Percentiles rank a stretch among this genome's conserved stretches.
Conservation (phyloP, 202 grass and related monocot genomes). For the Digitaria exilis region DNA sequence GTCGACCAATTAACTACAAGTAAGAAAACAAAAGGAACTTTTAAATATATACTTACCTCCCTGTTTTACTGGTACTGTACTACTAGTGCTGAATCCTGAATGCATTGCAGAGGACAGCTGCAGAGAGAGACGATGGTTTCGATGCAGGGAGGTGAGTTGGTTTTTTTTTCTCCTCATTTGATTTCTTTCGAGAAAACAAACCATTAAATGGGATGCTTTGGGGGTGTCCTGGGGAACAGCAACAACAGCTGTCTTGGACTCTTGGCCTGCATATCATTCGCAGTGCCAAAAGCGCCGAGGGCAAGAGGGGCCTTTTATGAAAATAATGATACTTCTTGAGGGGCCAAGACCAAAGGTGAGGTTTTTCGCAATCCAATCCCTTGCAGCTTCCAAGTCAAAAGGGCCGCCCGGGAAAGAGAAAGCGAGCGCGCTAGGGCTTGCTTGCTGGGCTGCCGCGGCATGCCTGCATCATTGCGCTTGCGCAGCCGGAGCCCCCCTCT, state of each 20-base stretch:
- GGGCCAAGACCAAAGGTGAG: constrained; percentile 22
- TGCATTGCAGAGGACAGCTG: constrained; percentile 16
- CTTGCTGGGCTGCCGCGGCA: constrained; percentile 20
- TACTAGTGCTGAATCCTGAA: background rate
- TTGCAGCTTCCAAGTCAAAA: constrained; percentile 53
- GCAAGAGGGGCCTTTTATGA: background rate
- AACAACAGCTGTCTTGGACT: constrained; percentile 51
- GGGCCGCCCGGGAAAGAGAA: constrained; percentile 16
- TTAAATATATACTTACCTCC: background rate
- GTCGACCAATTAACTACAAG: background rate
- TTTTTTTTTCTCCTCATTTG: constrained; percentile 33
- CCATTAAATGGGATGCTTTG: constrained; percentile 22
- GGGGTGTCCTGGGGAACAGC: constrained; percentile 59
- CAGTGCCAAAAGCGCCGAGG: constrained; percentile 7
- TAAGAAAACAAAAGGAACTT: background rate
- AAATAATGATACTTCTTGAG: constrained; percentile 35
- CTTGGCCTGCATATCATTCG: constrained; percentile 38
- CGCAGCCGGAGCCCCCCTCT: background rate
- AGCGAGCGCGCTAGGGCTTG: background rate
- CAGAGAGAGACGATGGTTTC: constrained; percentile 18
- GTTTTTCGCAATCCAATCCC: constrained; percentile 6
- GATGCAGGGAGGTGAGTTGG: constrained; percentile 21
- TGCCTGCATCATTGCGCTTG: constrained; percentile 43
- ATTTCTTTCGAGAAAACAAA: constrained; percentile 23
- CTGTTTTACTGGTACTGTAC: background rate